Evolutionary conservation across 805 yeast genomes (phyloP).

Genomic region (Saccharomyces kudriavzevii): DNA sequence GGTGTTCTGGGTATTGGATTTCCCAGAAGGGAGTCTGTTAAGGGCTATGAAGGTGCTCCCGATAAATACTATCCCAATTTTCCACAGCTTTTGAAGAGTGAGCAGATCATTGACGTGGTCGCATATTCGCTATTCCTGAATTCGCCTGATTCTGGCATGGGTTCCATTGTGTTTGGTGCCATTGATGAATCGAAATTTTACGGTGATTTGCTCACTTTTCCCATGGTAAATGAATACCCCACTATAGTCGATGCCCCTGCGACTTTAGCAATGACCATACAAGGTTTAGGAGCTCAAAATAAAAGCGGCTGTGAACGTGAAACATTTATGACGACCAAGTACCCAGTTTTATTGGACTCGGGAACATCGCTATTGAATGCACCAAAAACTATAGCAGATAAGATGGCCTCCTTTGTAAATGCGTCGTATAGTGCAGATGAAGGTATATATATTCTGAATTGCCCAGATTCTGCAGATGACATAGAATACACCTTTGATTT

Average conservation of each 20-base stretch:
- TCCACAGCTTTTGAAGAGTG: slow-evolving; percentile 47
- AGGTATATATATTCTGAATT: slow-evolving; percentile 37
- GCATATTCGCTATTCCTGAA: slow-evolving; percentile 54
- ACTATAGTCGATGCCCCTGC: slow-evolving; percentile 24
- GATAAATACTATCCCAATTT: slow-evolving; percentile 44
- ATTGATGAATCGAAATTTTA: slow-evolving; percentile 46
- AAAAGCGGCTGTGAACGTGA: slow-evolving; percentile 11
- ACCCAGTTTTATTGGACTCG: slow-evolving; percentile 44
- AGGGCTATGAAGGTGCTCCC: slow-evolving; percentile 20
- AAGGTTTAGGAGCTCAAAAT: slow-evolving; percentile 30
- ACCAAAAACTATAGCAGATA: slow-evolving; percentile 32
- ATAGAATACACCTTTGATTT: slow-evolving; percentile 36
- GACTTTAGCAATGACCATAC: slow-evolving; percentile 43
- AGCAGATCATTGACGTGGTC: slow-evolving; percentile 43
- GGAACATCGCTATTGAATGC: slow-evolving; percentile 48
- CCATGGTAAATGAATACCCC: slow-evolving; percentile 39
- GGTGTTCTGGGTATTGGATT: slow-evolving; percentile 70
- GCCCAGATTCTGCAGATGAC: slow-evolving; percentile 29
- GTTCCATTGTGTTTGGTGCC: slow-evolving; percentile 57
- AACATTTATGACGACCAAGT: slow-evolving; percentile 17
- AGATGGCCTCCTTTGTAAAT: slow-evolving; percentile 24
- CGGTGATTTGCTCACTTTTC: slow-evolving; percentile 41
- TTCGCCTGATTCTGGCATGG: slow-evolving; percentile 32
- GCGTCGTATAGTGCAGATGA: slow-evolving; percentile 32
- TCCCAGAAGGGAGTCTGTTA: slow-evolving; percentile 47